Percentiles rank a stretch among this genome's conserved stretches.
These are phyloP conservation scores for Myrica gale DNA, from an alignment of 306 rosid genomes.

Conservation along the genomic window DNA sequence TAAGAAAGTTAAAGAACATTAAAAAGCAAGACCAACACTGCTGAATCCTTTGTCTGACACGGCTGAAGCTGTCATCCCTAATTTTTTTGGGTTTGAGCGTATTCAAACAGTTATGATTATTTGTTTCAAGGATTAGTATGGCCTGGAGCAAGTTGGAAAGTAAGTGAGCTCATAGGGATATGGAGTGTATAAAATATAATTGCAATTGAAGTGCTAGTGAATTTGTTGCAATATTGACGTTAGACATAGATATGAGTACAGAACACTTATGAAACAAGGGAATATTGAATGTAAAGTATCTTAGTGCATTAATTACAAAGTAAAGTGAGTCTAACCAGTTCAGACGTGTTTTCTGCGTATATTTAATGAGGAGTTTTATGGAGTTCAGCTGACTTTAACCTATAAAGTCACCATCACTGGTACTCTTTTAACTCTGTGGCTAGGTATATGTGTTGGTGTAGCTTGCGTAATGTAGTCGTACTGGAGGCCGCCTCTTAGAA, in stretches of 20 bases:
- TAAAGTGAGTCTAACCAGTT: too few species aligned
- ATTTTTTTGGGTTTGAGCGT: not conserved
- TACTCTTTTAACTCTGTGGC: too few species aligned
- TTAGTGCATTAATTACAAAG: too few species aligned
- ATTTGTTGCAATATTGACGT: not conserved
- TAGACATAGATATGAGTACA: not conserved
- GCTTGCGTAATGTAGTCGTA: too few species aligned
- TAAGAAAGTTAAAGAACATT: not conserved
- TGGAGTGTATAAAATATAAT: not conserved
- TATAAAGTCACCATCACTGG: too few species aligned
- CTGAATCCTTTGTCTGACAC: not conserved
- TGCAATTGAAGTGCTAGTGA: not conserved
- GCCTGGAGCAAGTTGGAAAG: not conserved
- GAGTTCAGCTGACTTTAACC: too few species aligned
- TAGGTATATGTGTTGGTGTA: too few species aligned
- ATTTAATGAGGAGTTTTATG: too few species aligned
- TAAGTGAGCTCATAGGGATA: not conserved
- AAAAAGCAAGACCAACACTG: not conserved
- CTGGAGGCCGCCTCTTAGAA: too few species aligned
- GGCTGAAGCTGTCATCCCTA: not conserved
- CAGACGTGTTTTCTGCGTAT: too few species aligned
- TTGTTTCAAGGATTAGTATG: slow-evolving; percentile 1
- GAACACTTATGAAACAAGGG: not conserved
- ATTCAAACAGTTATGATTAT: not conserved
- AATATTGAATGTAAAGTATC: not conserved